Evolutionary conservation across 2,329 filamentous ascomycete genomes (phyloP).

Genomic region (Aspergillaceae sp.): DNA sequence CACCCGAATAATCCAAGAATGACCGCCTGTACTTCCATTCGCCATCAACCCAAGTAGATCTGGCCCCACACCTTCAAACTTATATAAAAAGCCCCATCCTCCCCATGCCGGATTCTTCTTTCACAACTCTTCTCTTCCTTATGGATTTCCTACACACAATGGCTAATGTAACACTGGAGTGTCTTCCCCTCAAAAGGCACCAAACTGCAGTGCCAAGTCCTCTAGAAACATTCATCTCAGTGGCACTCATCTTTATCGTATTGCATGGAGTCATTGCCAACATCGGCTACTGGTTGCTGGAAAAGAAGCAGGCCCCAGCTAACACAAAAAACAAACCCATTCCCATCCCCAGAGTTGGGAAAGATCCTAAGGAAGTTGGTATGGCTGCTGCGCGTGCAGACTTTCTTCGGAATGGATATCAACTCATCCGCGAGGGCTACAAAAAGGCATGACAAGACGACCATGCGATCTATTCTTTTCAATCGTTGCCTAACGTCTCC

Average conservation of each 20-base stretch:
- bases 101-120: background rate
- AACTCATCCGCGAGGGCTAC: background rate
- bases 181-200: background rate
- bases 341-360: background rate
- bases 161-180: background rate
- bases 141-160: background rate
- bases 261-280: background rate
- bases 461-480: background rate
- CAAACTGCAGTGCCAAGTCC: background rate
- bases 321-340: background rate
- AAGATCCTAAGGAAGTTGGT: background rate
- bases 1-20: slow-evolving; percentile 50
- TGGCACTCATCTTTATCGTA: background rate
- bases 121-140: background rate
- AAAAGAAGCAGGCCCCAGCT: background rate
- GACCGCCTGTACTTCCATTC: slow-evolving; percentile 60
- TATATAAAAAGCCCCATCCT: background rate
- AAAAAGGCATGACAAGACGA: background rate
- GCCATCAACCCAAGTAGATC: slow-evolving; percentile 39
- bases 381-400: background rate
- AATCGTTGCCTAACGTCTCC: background rate
- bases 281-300: background rate
- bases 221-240: background rate
- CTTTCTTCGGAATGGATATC: background rate
- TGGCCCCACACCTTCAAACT: background rate